A percentile compares a stretch with the other conserved stretches of the same genome.
phyloP scores from a whole-genome alignment of 2,329 filamentous ascomycete genomes.

The Sporothrix brasiliensis region DNA sequence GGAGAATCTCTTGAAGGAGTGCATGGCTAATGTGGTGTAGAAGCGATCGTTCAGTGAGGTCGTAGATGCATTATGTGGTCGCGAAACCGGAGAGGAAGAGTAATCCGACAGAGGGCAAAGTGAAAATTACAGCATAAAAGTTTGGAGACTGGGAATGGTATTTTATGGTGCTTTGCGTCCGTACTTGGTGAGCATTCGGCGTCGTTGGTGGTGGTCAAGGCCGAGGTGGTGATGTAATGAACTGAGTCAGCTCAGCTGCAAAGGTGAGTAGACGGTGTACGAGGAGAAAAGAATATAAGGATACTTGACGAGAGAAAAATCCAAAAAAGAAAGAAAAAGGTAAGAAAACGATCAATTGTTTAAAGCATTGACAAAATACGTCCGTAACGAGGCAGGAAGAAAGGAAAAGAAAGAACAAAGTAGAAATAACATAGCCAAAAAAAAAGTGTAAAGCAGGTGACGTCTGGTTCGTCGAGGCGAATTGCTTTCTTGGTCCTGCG shows the following conservation, averaged over 20 bases:
- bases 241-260: slow-evolving; percentile 22
- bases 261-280: not conserved
- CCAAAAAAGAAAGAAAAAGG: not conserved
- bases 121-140: not conserved
- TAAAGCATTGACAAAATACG: not conserved
- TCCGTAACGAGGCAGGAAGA: not conserved
- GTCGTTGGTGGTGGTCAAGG: not conserved
- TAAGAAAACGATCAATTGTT: not conserved
- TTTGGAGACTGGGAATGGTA: not conserved
- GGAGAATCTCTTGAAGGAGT: slow-evolving; percentile 42
- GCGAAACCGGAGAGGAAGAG: not conserved
- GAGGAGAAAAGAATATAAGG: not conserved
- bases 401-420: not conserved
- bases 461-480: not conserved
- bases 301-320: not conserved
- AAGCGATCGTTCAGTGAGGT: not conserved
- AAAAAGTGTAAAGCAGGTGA: not conserved
- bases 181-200: not conserved
- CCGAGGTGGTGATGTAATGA: not conserved
- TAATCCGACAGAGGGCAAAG: not conserved
- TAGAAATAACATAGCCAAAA: not conserved
- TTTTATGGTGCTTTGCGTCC: not conserved
- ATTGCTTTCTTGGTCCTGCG: too few species aligned
- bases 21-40: slow-evolving; percentile 8
- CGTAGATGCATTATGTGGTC: not conserved